Evolutionary conservation across 495 filamentous ascomycete species (phyloP).

Genomic region (Glonium stellatum): DNA sequence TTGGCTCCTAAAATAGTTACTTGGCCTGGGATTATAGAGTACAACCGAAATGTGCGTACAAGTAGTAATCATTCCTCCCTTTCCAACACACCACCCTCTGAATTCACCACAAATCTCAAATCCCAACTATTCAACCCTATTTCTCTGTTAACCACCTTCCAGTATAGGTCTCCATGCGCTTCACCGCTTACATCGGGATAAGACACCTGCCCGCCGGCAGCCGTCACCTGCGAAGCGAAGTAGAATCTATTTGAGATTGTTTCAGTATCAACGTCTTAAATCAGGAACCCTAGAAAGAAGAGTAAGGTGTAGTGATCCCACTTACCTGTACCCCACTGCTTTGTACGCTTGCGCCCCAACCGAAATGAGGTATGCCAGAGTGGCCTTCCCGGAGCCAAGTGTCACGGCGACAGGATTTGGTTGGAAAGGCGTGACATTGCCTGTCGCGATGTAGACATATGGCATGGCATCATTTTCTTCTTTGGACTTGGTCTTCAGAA

Average conservation of each 20-base stretch:
- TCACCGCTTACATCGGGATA: not conserved
- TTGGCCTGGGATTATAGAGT: too few species aligned
- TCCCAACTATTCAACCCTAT: not conserved
- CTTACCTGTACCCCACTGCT: not conserved
- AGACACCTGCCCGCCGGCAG: not conserved
- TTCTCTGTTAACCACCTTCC: not conserved
- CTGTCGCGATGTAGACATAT: not conserved
- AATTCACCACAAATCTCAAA: not conserved
- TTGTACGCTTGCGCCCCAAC: not conserved
- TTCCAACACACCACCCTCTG: not conserved
- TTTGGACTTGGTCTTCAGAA: too few species aligned
- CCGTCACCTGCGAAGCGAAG: constrained; percentile 1
- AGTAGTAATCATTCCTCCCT: too few species aligned
- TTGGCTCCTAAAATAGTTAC: too few species aligned
- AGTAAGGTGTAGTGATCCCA: not conserved
- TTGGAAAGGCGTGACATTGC: not conserved
- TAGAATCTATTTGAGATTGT: not conserved
- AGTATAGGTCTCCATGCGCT: not conserved
- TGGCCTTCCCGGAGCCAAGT: not conserved
- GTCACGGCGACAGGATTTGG: not conserved
- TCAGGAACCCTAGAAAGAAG: not conserved
- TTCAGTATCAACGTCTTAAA: too few species aligned
- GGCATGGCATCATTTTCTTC: not conserved
- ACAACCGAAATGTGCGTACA: too few species aligned
- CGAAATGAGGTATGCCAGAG: not conserved